These are phyloP conservation scores for Coelastrella sp. DNA, from an alignment of 139 green algal species.

Conservation along the genomic window DNA sequence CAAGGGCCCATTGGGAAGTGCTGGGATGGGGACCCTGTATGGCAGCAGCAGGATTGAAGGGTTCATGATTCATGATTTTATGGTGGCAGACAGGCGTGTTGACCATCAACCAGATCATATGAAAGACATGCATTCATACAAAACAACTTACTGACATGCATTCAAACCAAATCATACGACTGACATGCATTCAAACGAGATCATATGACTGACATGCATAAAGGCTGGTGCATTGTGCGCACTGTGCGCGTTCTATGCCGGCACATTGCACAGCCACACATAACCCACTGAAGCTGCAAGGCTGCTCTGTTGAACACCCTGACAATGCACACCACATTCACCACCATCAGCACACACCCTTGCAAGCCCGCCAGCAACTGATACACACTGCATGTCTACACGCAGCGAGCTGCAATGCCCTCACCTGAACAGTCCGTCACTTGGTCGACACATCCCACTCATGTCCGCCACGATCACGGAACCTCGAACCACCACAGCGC, in stretches of 20 bases:
- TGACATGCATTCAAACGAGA: too few relatives aligned
- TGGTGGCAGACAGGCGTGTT: neutral
- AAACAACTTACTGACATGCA: too few relatives aligned
- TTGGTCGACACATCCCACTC: neutral
- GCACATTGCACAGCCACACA: neutral
- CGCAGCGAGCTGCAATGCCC: neutral
- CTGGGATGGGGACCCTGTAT: slow-evolving; percentile 29
- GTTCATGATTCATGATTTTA: neutral
- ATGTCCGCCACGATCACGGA: slow-evolving; percentile 3
- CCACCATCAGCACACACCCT: too few relatives aligned
- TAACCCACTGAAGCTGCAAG: neutral
- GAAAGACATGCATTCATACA: too few relatives aligned
- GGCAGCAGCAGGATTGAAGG: too few relatives aligned
- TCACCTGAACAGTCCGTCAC: slow-evolving; percentile 38
- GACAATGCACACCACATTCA: neutral
- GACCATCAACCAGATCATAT: too few relatives aligned
- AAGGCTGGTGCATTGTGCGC: neutral
- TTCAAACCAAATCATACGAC: too few relatives aligned
- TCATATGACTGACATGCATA: too few relatives aligned
- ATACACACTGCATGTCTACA: too few relatives aligned
- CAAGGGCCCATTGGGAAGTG: slow-evolving; percentile 7
- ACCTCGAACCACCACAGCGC: neutral
- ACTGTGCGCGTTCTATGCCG: neutral
- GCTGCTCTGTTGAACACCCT: neutral
- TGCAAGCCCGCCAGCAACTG: too few relatives aligned